These are phyloP conservation scores for Trichosporon coremiiforme DNA, from an alignment of 1,284 basidiomycete genomes.

Conservation along the genomic window DNA sequence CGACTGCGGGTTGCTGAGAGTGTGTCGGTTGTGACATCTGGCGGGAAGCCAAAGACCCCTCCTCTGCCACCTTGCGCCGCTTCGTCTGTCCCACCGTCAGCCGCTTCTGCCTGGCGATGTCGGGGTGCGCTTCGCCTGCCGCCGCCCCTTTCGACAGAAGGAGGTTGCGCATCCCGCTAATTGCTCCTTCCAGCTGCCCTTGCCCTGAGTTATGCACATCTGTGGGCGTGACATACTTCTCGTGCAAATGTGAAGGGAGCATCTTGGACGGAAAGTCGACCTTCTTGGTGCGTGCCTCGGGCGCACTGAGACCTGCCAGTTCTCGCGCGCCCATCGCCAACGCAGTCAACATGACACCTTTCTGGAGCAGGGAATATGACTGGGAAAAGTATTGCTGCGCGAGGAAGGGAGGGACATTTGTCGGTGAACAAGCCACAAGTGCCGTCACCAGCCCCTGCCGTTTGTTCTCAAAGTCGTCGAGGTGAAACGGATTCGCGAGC, in stretches of 20 bases:
- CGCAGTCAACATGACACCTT: constrained; percentile 79
- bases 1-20: constrained; percentile 34
- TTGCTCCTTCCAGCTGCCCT: constrained; percentile 46
- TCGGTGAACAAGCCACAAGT: constrained; percentile 75
- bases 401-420: constrained; percentile 76
- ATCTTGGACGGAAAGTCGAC: constrained; percentile 74
- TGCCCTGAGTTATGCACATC: constrained; percentile 29
- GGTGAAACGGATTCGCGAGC: constrained; percentile 79
- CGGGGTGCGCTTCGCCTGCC: constrained; percentile 60
- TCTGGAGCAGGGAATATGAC: constrained; percentile 83
- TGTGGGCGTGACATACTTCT: constrained; percentile 62
- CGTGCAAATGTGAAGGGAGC: constrained; percentile 70
- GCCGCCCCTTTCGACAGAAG: constrained; percentile 47
- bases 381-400: constrained; percentile 90
- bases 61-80: constrained; percentile 38
- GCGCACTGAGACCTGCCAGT: constrained; percentile 70
- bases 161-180: constrained; percentile 41
- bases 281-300: constrained; percentile 30
- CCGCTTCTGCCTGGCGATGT: constrained; percentile 70
- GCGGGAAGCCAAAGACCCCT: constrained; percentile 30
- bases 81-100: constrained; percentile 64
- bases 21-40: constrained; percentile 5
- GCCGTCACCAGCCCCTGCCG: constrained; percentile 76
- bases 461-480: constrained; percentile 75
- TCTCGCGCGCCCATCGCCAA: constrained; percentile 83